Conservation (phyloP, 805 yeast genomes). For the Ogataea minuta region DNA sequence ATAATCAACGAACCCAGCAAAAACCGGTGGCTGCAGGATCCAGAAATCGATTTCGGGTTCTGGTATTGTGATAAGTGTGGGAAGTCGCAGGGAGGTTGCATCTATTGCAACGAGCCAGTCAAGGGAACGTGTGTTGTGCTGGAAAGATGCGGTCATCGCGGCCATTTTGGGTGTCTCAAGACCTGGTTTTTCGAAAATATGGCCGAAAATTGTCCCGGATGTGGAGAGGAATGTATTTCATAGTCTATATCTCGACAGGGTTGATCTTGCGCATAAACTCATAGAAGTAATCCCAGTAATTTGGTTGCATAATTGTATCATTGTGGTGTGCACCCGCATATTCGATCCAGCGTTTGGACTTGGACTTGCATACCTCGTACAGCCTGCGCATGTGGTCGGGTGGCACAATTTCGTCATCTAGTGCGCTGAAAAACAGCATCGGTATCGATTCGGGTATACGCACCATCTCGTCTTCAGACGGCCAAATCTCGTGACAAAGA, state of each 20-base stretch:
- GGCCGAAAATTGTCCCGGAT: slow-evolving; percentile 80
- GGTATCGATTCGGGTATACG: slow-evolving; percentile 56
- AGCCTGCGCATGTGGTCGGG: slow-evolving; percentile 73
- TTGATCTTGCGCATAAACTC: slow-evolving; percentile 50
- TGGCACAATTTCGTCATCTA: slow-evolving; percentile 87
- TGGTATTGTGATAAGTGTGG: slow-evolving; percentile 85
- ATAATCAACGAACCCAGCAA: slow-evolving; percentile 51
- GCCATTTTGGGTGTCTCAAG: slow-evolving; percentile 77
- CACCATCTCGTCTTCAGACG: slow-evolving; percentile 60
- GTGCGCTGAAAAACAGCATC: slow-evolving; percentile 67
- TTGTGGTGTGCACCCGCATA: slow-evolving; percentile 73
- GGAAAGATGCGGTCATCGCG: slow-evolving; percentile 80
- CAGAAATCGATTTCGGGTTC: slow-evolving; percentile 53
- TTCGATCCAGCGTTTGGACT: slow-evolving; percentile 49
- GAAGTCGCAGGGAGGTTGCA: slow-evolving; percentile 61
- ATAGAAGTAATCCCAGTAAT: slow-evolving; percentile 72
- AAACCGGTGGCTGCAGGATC: slow-evolving; percentile 33
- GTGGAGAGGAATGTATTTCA: slow-evolving; percentile 35
- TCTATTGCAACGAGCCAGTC: slow-evolving; percentile 74
- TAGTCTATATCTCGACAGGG: slow-evolving; percentile 32
- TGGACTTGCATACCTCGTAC: slow-evolving; percentile 49
- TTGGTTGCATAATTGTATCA: slow-evolving; percentile 72
- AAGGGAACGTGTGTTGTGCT: slow-evolving; percentile 62
- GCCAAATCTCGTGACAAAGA: slow-evolving; percentile 82
- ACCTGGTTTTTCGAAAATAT: slow-evolving; percentile 70